phyloP scores from a whole-genome alignment of 768 basidiomycete genomes.

The Brasilioporus rufonigricans region DNA sequence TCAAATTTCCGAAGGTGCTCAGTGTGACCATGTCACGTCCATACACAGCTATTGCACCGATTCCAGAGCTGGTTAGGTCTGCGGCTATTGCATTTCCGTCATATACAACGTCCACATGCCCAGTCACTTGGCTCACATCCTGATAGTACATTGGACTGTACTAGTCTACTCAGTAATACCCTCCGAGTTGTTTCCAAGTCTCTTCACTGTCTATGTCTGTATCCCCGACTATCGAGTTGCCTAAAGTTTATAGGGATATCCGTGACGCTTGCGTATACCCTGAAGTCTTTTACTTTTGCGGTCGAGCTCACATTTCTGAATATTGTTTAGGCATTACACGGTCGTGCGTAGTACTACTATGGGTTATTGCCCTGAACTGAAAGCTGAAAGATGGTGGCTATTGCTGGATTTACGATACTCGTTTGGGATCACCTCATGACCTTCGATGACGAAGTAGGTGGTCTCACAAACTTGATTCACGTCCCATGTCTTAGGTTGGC shows the following conservation, averaged over 20 bases:
- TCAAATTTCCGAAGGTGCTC: background rate
- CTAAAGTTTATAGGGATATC: background rate
- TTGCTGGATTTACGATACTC: constrained; percentile 49
- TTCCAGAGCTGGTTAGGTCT: too few relatives aligned
- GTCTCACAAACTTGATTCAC: background rate
- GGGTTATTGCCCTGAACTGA: background rate
- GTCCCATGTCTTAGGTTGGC: background rate
- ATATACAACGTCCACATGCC: too few relatives aligned
- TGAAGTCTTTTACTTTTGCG: too few relatives aligned
- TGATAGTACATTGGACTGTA: too few relatives aligned
- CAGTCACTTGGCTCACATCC: too few relatives aligned
- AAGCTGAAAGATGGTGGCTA: constrained; percentile 45
- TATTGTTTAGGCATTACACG: constrained; percentile 5
- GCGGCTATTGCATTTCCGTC: too few relatives aligned
- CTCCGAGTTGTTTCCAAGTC: background rate
- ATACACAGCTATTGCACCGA: too few relatives aligned
- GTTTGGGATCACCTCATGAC: constrained; percentile 47
- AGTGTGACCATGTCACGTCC: too few relatives aligned
- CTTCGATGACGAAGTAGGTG: constrained; percentile 36
- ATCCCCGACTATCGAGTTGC: background rate
- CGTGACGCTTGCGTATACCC: constrained; percentile 1
- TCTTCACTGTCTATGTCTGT: constrained; percentile 4
- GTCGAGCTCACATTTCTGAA: background rate
- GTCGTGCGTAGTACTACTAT: constrained; percentile 14
- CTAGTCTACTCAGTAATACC: too few relatives aligned